phyloP scores from a whole-genome alignment of 768 basidiomycete species.

The Lactarius quietus region DNA sequence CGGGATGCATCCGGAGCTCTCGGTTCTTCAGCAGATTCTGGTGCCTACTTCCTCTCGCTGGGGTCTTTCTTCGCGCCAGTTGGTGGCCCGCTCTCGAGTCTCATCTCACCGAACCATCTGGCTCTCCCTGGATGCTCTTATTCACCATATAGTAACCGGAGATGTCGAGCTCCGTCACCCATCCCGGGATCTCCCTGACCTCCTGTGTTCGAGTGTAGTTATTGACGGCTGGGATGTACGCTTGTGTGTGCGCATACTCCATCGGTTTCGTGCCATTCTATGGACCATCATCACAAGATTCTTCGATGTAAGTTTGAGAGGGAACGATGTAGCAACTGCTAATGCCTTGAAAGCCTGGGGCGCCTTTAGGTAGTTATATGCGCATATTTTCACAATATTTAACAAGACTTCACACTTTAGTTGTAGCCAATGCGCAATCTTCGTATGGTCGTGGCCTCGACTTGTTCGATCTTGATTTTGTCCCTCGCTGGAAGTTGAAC shows the following conservation, averaged over 20 bases:
- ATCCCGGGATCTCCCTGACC: not conserved
- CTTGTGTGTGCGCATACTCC: not conserved
- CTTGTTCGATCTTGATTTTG: slow-evolving; percentile 1
- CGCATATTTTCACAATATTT: not conserved
- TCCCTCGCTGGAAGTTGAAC: not conserved
- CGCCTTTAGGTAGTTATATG: slow-evolving; percentile 3
- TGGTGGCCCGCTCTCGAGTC: not conserved
- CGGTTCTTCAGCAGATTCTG: not conserved
- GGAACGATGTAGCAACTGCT: not conserved
- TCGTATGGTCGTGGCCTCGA: too few species aligned
- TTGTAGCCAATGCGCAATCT: not conserved
- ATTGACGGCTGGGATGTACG: not conserved
- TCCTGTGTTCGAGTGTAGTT: not conserved
- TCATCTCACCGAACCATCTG: not conserved
- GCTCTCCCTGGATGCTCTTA: slow-evolving; percentile 6
- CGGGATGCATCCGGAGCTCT: not conserved
- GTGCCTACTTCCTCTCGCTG: not conserved
- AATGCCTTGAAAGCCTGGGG: not conserved
- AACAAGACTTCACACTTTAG: not conserved
- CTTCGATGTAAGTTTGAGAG: not conserved
- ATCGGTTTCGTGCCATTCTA: not conserved
- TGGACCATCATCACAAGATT: not conserved
- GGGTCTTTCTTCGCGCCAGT: not conserved
- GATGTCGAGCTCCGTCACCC: slow-evolving; percentile 3
- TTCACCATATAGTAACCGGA: not conserved